phyloP scores from a whole-genome alignment of 2,329 filamentous ascomycete genomes.

The Aureobasidium mangrovei region DNA sequence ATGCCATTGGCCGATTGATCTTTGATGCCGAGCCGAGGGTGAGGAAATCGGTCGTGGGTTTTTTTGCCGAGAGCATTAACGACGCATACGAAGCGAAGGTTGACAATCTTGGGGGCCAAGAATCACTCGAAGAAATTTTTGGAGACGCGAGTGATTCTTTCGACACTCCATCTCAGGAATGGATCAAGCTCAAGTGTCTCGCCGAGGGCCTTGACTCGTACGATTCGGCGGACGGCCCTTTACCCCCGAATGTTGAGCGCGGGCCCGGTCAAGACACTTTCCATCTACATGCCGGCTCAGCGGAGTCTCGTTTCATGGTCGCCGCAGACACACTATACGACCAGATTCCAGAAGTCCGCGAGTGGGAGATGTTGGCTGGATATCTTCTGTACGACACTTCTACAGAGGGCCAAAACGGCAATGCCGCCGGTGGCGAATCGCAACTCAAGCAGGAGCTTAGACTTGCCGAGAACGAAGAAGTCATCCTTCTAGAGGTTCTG shows the following conservation, averaged over 20 bases:
- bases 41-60: constrained; percentile 78
- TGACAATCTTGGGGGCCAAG: constrained; percentile 75
- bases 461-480: constrained; percentile 67
- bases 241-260: constrained; percentile 41
- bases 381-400: constrained; percentile 93
- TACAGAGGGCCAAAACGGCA: constrained; percentile 39
- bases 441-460: constrained; percentile 64
- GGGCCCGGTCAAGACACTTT: constrained; percentile 29
- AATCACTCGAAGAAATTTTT: constrained; percentile 66
- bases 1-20: constrained; percentile 75
- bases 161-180: constrained; percentile 58
- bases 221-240: constrained; percentile 51
- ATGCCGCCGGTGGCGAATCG: constrained; percentile 51
- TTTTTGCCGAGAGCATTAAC: constrained; percentile 81
- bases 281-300: constrained; percentile 52
- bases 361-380: constrained; percentile 82
- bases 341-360: constrained; percentile 66
- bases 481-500: constrained; percentile 77
- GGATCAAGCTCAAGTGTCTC: constrained; percentile 87
- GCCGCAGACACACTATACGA: constrained; percentile 82
- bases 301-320: constrained; percentile 75
- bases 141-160: constrained; percentile 61
- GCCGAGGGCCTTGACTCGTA: constrained; percentile 77
- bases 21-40: constrained; percentile 81
- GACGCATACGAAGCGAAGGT: constrained; percentile 71